Percentiles rank a stretch among this genome's conserved stretches.
phyloP scores from a whole-genome alignment of 2,329 filamentous ascomycete species.

The Fusarium heterosporum region DNA sequence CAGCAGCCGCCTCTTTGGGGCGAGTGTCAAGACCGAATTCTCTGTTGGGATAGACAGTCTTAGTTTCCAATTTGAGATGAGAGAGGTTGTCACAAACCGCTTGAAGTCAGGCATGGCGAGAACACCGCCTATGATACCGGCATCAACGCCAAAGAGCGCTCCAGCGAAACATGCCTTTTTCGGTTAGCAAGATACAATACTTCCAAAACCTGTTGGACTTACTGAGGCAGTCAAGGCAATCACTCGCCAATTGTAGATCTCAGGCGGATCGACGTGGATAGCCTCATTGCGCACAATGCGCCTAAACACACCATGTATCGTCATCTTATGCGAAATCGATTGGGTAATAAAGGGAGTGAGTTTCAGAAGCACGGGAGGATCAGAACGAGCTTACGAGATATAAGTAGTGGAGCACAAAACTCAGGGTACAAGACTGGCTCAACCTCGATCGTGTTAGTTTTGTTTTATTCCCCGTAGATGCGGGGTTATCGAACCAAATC shows the following conservation, averaged over 20 bases:
- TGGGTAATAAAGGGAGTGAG: too few relatives aligned
- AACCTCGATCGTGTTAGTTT: not conserved
- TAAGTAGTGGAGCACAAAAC: slow-evolving; percentile 31
- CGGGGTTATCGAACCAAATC: slow-evolving; percentile 12
- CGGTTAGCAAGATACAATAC: not conserved
- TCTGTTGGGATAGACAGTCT: not conserved
- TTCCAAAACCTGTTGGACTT: fast-evolving
- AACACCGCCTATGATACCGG: slow-evolving; percentile 48
- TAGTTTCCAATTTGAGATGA: fast-evolving
- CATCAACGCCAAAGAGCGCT: slow-evolving; percentile 45
- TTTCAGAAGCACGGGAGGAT: not conserved
- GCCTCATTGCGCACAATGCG: slow-evolving; percentile 67
- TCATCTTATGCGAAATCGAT: slow-evolving; percentile 19
- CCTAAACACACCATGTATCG: slow-evolving; percentile 40
- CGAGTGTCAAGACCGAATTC: slow-evolving; percentile 43
- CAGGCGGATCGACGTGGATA: slow-evolving; percentile 72
- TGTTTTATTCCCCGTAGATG: slow-evolving; percentile 4
- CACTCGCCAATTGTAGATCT: slow-evolving; percentile 78
- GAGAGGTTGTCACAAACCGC: not conserved
- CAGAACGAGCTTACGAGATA: slow-evolving; percentile 16
- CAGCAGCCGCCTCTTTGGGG: slow-evolving; percentile 26
- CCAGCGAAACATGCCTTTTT: slow-evolving; percentile 37
- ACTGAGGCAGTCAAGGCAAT: slow-evolving; percentile 70
- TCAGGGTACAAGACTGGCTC: not conserved
- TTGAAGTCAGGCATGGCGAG: slow-evolving; percentile 46